Conservation (phyloP, 2,329 filamentous ascomycete species). For the Plenodomus tracheiphilus region DNA sequence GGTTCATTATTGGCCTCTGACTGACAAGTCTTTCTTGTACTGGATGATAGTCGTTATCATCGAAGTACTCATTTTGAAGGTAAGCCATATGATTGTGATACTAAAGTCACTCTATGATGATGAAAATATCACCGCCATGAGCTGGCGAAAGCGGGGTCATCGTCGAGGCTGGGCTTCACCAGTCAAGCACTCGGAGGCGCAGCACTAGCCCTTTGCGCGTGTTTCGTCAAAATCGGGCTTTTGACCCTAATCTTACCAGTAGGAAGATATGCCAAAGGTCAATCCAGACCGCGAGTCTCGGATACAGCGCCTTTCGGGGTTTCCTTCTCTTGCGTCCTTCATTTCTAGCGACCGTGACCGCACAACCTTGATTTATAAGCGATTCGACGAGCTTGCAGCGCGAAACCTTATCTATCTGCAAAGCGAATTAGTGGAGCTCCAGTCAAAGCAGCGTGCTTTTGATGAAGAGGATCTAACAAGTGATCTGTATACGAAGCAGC, state of each 20-base stretch:
- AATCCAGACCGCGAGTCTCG: conserved; percentile 1
- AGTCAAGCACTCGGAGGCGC: neutral
- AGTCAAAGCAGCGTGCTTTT: conserved; percentile 8
- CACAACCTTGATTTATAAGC: conserved; percentile 14
- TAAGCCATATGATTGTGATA: no score
- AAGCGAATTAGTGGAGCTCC: conserved; percentile 14
- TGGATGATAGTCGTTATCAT: no score
- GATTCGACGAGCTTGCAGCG: conserved; percentile 16
- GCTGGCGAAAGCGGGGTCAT: no score
- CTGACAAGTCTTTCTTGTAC: no score
- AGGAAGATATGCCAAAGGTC: neutral
- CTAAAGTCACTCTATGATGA: no score
- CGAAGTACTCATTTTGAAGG: no score
- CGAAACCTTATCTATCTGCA: conserved; percentile 21
- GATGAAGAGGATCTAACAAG: conserved; percentile 11
- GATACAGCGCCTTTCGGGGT: conserved; percentile 9
- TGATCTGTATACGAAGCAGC: conserved; percentile 10
- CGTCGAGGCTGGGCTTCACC: no score
- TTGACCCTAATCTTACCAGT: neutral
- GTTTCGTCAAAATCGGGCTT: neutral
- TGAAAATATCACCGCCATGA: no score
- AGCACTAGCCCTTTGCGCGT: neutral
- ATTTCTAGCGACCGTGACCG: conserved; percentile 19
- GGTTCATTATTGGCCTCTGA: no score
- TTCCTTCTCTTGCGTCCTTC: conserved; percentile 18